Conservation (phyloP, 768 basidiomycete species). For the Lepiota brunneoincarnata region DNA sequence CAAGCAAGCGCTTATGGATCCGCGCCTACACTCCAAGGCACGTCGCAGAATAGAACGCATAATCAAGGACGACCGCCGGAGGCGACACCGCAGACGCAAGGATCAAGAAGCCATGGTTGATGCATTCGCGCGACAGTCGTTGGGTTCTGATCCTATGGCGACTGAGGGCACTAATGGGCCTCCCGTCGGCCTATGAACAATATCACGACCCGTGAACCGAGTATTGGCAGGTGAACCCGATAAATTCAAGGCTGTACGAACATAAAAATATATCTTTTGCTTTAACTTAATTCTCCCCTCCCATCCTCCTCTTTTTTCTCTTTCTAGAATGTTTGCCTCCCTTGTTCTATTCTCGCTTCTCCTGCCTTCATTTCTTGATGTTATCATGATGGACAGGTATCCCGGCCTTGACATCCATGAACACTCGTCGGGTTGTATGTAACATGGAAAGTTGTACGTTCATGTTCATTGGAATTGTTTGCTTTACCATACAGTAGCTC, state of each 20-base stretch:
- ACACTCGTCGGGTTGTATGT: background rate
- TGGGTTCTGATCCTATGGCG: slow-evolving; percentile 28
- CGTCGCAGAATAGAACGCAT: slow-evolving; percentile 73
- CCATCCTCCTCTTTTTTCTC: slow-evolving; percentile 14
- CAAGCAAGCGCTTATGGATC: slow-evolving; percentile 65
- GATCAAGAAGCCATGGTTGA: slow-evolving; percentile 83
- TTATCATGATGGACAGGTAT: slow-evolving; percentile 6
- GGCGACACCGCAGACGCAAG: slow-evolving; percentile 77
- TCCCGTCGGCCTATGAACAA: slow-evolving; percentile 9
- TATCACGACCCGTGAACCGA: background rate
- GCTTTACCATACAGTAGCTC: background rate
- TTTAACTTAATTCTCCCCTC: slow-evolving; percentile 20
- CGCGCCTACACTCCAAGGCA: slow-evolving; percentile 59
- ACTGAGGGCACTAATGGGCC: slow-evolving; percentile 3
- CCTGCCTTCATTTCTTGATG: slow-evolving; percentile 2
- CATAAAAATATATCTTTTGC: slow-evolving; percentile 13
- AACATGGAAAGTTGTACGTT: slow-evolving; percentile 5
- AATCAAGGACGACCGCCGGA: slow-evolving; percentile 84
- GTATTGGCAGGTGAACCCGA: background rate
- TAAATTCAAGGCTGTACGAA: background rate
- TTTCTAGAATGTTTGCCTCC: slow-evolving; percentile 9
- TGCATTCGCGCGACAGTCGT: slow-evolving; percentile 63
- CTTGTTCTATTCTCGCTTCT: slow-evolving; percentile 1
- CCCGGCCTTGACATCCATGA: background rate
- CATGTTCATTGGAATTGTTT: background rate